Percentiles rank a stretch among this genome's conserved stretches.
Conservation (phyloP, 208 protist genomes). For the Trypanosoma brucei region DNA sequence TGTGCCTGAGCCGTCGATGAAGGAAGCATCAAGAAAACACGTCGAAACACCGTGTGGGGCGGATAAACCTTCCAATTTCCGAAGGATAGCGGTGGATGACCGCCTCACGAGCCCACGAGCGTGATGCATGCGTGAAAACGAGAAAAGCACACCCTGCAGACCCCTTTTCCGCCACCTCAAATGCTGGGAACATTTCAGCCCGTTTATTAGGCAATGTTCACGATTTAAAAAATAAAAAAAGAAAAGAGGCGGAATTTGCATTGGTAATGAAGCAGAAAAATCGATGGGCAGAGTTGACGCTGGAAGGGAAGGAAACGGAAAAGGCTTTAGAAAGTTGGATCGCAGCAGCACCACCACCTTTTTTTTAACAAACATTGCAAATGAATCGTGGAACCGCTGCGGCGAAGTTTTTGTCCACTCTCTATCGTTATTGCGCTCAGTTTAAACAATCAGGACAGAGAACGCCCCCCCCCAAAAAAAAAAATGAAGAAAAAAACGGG, state of each 20-base stretch:
- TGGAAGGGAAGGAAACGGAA: not conserved
- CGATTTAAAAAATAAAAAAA: not conserved
- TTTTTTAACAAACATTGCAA: too few relatives aligned
- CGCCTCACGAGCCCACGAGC: slow-evolving; percentile 46
- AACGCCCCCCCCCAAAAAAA: too few relatives aligned
- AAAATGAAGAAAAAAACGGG: too few relatives aligned
- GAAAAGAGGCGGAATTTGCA: not conserved
- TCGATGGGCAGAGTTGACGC: not conserved
- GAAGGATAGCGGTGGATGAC: slow-evolving; percentile 20
- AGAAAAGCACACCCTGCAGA: not conserved
- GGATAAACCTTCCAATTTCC: slow-evolving; percentile 22
- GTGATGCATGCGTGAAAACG: slow-evolving; percentile 40
- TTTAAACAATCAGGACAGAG: too few relatives aligned
- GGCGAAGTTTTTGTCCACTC: too few relatives aligned
- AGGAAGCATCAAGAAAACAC: slow-evolving; percentile 14
- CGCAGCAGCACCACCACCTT: too few relatives aligned
- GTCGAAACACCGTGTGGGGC: slow-evolving; percentile 19
- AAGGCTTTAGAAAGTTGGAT: not conserved
- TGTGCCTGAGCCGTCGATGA: slow-evolving; percentile 10
- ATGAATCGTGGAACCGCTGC: too few relatives aligned
- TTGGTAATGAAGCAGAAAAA: not conserved
- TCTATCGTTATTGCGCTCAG: too few relatives aligned
- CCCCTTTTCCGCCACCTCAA: too few relatives aligned
- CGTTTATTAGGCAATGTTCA: not conserved
- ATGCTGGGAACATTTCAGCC: too few relatives aligned